Conservation (phyloP, 2,329 filamentous ascomycete genomes). For the Exophiala sp. region DNA sequence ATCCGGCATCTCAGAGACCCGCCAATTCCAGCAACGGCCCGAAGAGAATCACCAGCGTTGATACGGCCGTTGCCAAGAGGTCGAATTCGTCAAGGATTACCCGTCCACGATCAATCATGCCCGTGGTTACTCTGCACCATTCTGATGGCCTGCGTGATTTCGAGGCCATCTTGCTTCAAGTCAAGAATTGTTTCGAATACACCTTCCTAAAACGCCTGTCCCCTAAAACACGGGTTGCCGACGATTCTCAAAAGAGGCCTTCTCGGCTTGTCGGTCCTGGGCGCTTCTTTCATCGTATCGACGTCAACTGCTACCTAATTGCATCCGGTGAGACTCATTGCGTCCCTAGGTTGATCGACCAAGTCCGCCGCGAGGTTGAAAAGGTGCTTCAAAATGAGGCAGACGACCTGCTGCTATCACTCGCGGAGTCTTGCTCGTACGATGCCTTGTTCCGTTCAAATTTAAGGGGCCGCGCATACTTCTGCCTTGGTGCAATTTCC, state of each 20-base stretch:
- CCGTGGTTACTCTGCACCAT: slow-evolving; percentile 3
- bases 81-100: not conserved
- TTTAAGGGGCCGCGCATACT: not conserved
- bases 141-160: slow-evolving; percentile 8
- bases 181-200: slow-evolving; percentile 15
- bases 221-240: not conserved
- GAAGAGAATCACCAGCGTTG: not conserved
- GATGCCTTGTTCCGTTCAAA: no score
- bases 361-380: not conserved
- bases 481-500: slow-evolving; percentile 1
- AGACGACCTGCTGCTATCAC: not conserved
- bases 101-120: not conserved
- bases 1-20: not conserved
- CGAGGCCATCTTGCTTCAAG: slow-evolving; percentile 6
- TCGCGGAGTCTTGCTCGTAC: not conserved
- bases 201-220: slow-evolving; percentile 4
- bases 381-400: not conserved
- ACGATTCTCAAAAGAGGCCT: not conserved
- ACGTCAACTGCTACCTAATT: not conserved
- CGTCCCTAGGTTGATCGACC: no score
- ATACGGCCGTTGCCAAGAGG: no score
- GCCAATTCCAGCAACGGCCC: not conserved
- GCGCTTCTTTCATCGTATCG: not conserved
- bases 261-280: not conserved
- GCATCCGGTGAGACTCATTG: no score